Base-by-base conservation (phyloP, 2,329 filamentous ascomycete species). In the Neofusicoccum kwambonambiense region DNA sequence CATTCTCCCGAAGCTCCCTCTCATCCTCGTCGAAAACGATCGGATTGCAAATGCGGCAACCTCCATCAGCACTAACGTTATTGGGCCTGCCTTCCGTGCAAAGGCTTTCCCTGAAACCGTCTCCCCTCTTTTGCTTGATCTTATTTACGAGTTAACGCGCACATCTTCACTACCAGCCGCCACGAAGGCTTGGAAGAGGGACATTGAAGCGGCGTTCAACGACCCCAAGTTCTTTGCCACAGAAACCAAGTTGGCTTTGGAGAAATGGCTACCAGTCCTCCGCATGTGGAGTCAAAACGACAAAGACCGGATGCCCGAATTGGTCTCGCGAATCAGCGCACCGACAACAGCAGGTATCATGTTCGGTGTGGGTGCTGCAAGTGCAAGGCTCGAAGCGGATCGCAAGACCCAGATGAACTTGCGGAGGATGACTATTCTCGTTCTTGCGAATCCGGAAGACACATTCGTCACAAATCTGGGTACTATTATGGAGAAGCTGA, bases 321-420 rank as follows among this genome's bases (percentile, higher is more conserved):
- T 97, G 3, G 79, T 98, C 8, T 83, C 86, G 42, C 89, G 92
- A 19, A 86, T 99, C 67, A 89, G 89, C 5, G 86, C 93, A 3
- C 95, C 95, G 5, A 92, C 93, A 1, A 94, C 93, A 13, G 95
- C 96, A 0, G 95, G 95, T 8, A 96, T 99, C 70, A 94, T 99
- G 75, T 99, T 99, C 73, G 95, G 95, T n/a, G 95, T 99, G 0
- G 96, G 96, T 11, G 95, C 95, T 6, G 93, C 92, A 22, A 96
- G 93, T 49, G 95, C 95, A 41, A 86, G 95, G 65, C 86, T 96
- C n/a, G 95, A 99, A 78, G 93, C 96, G 5, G 95, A 99, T 77
- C 89, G 93, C 65, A 95, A 90, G 78, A 93, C 93, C 0, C 94
- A 98, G 77, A 84, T 97, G 35, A 97, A 93, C 68, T 84, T 99